phyloP scores from a whole-genome alignment of 2,329 filamentous ascomycete species.

The Aspergillus persii region DNA sequence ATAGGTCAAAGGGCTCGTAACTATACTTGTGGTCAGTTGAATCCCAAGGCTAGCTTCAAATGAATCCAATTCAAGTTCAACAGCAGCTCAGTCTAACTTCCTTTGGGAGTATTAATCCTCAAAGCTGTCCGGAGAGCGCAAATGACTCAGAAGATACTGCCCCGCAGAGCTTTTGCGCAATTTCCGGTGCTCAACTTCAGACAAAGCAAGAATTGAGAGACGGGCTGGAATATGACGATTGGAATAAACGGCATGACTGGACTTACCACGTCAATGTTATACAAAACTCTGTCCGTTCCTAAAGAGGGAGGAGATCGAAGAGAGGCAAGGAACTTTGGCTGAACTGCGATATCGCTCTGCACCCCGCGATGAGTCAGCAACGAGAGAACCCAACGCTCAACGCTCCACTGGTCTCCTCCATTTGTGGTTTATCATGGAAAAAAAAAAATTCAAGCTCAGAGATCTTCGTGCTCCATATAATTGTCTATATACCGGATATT shows the following conservation, averaged over 20 bases:
- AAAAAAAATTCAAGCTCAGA: background rate
- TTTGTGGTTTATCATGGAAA: background rate
- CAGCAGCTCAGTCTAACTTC: background rate
- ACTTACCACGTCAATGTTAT: slow-evolving; percentile 22
- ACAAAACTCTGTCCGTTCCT: slow-evolving; percentile 5
- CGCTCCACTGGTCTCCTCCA: background rate
- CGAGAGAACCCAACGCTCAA: background rate
- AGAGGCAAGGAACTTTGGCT: too few relatives aligned
- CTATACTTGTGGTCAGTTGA: background rate
- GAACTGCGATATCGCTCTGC: slow-evolving; percentile 34
- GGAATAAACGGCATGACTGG: background rate
- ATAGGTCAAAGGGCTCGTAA: slow-evolving; percentile 2
- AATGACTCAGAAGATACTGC: background rate
- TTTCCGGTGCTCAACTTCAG: background rate
- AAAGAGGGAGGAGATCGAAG: too few relatives aligned
- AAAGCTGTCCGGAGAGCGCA: background rate
- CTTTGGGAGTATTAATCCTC: background rate
- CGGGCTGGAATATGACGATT: too few relatives aligned
- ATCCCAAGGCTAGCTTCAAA: background rate
- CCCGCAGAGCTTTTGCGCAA: background rate
- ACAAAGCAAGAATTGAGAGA: background rate
- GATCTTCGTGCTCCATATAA: background rate
- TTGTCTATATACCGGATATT: background rate
- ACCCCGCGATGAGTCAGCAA: slow-evolving; percentile 27
- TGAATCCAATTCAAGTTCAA: background rate